phyloP scores from a whole-genome alignment of 495 filamentous ascomycete genomes.

The Neurospora sp. region DNA sequence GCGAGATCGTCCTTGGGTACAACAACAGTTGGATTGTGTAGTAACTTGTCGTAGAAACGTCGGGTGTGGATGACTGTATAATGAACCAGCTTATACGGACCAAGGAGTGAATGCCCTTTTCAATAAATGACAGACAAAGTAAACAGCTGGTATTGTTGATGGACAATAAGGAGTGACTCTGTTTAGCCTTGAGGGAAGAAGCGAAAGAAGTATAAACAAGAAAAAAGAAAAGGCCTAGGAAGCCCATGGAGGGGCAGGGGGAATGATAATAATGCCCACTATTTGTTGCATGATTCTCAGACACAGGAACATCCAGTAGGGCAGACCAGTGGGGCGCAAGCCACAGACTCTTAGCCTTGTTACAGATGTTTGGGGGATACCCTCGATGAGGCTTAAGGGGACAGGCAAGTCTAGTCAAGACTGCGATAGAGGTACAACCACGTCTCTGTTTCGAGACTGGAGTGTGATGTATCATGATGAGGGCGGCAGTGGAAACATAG shows the following conservation, averaged over 20 bases:
- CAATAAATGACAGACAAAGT: conserved; percentile 38
- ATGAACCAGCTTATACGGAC: conserved; percentile 36
- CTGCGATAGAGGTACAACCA: conserved; percentile 1
- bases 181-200: conserved; percentile 38
- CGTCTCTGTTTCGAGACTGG: conserved; percentile 11
- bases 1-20: conserved; percentile 1
- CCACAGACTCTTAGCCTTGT: conserved; percentile 25
- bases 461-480: conserved; percentile 1
- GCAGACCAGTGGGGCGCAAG: conserved; percentile 18
- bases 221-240: conserved; percentile 16
- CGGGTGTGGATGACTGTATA: conserved; percentile 13
- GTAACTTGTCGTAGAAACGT: neutral
- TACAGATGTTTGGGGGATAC: conserved; percentile 27
- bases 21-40: neutral
- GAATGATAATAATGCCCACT: conserved; percentile 26
- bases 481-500: neutral
- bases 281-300: conserved; percentile 27
- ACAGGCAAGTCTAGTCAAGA: neutral
- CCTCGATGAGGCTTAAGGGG: conserved; percentile 10
- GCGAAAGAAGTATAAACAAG: conserved; percentile 33
- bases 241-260: conserved; percentile 21
- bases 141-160: conserved; percentile 51
- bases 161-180: conserved; percentile 42
- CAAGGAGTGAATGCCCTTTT: conserved; percentile 28
- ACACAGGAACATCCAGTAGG: conserved; percentile 25